Evolutionary conservation across 1,284 basidiomycete genomes (phyloP), one percentile per base, ranked within the genome.

Genomic region (Microbotryum violaceum): DNA sequence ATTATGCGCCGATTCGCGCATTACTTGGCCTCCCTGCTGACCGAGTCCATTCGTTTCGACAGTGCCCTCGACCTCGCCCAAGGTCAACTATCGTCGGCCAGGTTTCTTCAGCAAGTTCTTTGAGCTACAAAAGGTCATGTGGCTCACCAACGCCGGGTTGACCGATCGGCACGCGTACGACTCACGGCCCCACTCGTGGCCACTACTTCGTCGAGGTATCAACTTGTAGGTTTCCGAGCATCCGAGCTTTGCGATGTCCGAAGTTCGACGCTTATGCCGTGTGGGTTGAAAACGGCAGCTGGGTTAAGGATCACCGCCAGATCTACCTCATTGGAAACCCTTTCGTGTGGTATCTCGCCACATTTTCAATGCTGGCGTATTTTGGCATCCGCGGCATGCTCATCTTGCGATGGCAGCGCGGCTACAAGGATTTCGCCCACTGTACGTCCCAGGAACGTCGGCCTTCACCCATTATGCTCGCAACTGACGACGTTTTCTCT

Each of bases 301-400:
- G 96, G 96, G 91, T 94, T 49, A 92, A 93, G 75, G 89, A 97
- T 65, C 87, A 97, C 74, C 82, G 83, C 45, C 94, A 97, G 73
- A 88, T 98, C 63, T 98, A 98, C 76, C 82, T 98, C 49, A 81
- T 97, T 37, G 94, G 94, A 8, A 98, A 97, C 75, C 91, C 92
- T 0, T 79, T 93, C 64, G 81, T 96, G 23, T 97, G 94, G 93
- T 96, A 86, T 82, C 76, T 85, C 25, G 87, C 89, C 69, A 85
- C 87, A 0, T 72, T 85, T 2, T 82, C 89, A 1, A 82, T 97
- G 6, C 70, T 81, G 2, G 73, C 80, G 1, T 97, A 96, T 72
- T 75, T 83, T 2, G 77, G 77, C 16, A 79, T 87, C 2, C 85
- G 91, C 6, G 87, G 82, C 0, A 75, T 96, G 68, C 81, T 97